phyloP scores from a whole-genome alignment of 768 basidiomycete species.

The Calocera viscosa region DNA sequence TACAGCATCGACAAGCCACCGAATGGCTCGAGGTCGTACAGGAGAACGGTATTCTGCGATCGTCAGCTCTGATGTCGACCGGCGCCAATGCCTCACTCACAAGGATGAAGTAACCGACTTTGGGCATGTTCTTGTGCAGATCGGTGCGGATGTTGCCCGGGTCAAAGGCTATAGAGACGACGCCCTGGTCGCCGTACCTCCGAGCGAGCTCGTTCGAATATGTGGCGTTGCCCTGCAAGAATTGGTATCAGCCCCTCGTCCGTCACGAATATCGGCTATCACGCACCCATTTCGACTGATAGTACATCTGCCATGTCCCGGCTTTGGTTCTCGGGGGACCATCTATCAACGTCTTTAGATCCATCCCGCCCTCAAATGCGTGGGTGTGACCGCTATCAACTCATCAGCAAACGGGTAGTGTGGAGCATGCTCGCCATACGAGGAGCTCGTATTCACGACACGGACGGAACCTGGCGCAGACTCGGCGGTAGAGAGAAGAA shows the following conservation, averaged over 20 bases:
- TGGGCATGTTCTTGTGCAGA: slow-evolving; percentile 7
- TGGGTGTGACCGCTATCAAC: background rate
- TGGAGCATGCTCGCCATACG: background rate
- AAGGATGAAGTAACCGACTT: background rate
- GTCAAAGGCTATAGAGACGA: slow-evolving; percentile 13
- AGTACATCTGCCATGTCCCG: slow-evolving; percentile 6
- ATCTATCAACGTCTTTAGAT: background rate
- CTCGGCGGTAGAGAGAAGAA: slow-evolving; percentile 2
- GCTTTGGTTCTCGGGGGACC: background rate
- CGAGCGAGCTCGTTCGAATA: slow-evolving; percentile 15
- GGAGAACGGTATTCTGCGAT: slow-evolving; percentile 6
- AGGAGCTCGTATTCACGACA: background rate
- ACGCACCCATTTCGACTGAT: slow-evolving; percentile 10
- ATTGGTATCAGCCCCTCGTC: background rate
- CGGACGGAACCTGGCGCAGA: background rate
- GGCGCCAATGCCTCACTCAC: background rate
- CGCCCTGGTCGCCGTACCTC: slow-evolving; percentile 12
- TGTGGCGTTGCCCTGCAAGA: slow-evolving; percentile 18
- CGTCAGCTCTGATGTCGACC: background rate
- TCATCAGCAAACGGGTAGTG: background rate
- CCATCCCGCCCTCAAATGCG: background rate
- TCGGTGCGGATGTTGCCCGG: slow-evolving; percentile 16
- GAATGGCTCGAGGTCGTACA: background rate
- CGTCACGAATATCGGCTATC: background rate
- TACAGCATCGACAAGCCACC: slow-evolving; percentile 37